Conservation (phyloP, 2,329 filamentous ascomycete genomes). For the Proliferodiscus dingleyae region DNA sequence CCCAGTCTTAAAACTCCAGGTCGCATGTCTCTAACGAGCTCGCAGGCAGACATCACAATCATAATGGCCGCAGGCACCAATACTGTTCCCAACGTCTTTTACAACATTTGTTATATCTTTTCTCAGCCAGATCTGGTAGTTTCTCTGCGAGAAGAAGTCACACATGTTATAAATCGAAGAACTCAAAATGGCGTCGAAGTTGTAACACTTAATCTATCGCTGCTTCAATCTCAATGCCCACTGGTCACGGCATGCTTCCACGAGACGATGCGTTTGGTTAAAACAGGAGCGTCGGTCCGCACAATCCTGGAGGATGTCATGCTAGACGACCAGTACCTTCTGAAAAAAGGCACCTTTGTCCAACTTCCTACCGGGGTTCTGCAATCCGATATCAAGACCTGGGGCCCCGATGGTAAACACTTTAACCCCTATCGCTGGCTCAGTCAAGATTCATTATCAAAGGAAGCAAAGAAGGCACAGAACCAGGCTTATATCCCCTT, state of each 20-base stretch:
- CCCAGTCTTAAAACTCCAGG: too few species aligned
- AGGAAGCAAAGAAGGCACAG: constrained; percentile 10
- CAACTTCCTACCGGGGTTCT: constrained; percentile 40
- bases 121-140: constrained; percentile 26
- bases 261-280: constrained; percentile 39
- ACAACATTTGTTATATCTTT: constrained; percentile 33
- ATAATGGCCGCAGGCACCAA: constrained; percentile 31
- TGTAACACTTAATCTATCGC: constrained; percentile 33
- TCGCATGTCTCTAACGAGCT: too few species aligned
- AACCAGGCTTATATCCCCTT: constrained; percentile 31
- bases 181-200: constrained; percentile 4
- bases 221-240: constrained; percentile 35
- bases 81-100: constrained; percentile 35
- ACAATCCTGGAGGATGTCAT: constrained; percentile 38
- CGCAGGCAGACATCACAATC: constrained; percentile 32
- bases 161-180: constrained; percentile 9
- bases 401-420: constrained; percentile 37
- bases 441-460: constrained; percentile 5
- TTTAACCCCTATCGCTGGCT: constrained; percentile 42
- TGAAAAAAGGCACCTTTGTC: constrained; percentile 38
- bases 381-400: constrained; percentile 36
- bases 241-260: constrained; percentile 40
- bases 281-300: constrained; percentile 35
- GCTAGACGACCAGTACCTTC: constrained; percentile 36
- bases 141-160: constrained; percentile 29